Conservation (phyloP, 2,329 filamentous ascomycete species). For the Cytospora schulzeri region DNA sequence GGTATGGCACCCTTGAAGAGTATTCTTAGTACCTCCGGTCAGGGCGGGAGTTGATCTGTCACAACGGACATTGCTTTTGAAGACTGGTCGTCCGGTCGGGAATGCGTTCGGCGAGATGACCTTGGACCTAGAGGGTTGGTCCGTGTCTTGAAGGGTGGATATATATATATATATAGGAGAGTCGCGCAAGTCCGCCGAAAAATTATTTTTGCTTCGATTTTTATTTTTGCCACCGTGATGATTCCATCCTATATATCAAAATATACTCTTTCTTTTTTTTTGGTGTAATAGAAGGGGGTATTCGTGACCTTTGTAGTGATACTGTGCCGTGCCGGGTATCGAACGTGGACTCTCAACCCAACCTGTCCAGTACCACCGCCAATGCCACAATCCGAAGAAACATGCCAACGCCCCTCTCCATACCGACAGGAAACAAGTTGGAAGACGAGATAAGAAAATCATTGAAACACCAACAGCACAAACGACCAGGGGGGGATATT, state of each 20-base stretch:
- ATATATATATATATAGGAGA: neutral
- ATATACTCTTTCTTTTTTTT: conserved; percentile 22
- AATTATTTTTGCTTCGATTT: conserved; percentile 20
- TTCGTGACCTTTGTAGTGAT: conserved; percentile 16
- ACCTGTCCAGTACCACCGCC: conserved; percentile 18
- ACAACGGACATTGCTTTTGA: no score
- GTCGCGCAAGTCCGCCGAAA: neutral
- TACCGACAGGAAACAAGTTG: conserved; percentile 6
- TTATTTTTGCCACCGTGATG: conserved; percentile 15
- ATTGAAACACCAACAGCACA: conserved; percentile 11
- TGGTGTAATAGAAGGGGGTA: conserved; percentile 3
- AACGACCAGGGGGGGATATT: conserved; percentile 16
- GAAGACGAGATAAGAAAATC: neutral
- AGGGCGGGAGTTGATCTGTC: neutral
- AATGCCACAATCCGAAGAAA: conserved; percentile 5
- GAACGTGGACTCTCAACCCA: conserved; percentile 11
- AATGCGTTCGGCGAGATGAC: no score
- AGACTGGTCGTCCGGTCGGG: neutral
- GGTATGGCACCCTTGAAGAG: neutral
- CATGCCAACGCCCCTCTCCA: conserved; percentile 15
- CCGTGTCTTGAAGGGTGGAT: neutral
- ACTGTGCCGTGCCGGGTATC: conserved; percentile 24
- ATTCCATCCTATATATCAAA: conserved; percentile 21
- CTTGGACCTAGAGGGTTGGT: no score
- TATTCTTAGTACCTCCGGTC: neutral